Evolutionary conservation across 345 rosid genomes (phyloP).

Genomic region (Populus tremula): DNA sequence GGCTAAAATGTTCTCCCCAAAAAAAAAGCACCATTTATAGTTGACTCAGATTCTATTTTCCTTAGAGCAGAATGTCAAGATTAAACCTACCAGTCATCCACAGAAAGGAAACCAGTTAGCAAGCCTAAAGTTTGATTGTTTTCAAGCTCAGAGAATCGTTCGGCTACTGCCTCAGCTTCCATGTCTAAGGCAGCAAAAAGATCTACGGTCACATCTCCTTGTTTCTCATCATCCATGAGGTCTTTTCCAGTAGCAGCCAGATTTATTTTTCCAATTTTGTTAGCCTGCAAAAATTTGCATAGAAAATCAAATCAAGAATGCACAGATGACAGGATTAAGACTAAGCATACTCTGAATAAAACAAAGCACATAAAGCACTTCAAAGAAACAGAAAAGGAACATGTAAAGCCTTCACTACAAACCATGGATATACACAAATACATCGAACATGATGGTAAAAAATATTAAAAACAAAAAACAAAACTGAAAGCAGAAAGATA

Average conservation of each 20-base stretch:
- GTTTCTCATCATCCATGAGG: constrained; percentile 99
- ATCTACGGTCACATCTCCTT: constrained; percentile 89
- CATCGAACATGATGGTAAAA: not conserved
- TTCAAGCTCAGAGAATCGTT: constrained; percentile 72
- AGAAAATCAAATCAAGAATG: not conserved
- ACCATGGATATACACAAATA: constrained; percentile 4
- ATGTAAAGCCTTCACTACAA: constrained; percentile 1
- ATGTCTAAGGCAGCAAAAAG: constrained; percentile 84
- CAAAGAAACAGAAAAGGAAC: not conserved
- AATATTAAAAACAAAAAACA: not conserved
- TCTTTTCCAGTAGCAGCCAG: constrained; percentile 99
- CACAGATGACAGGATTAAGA: not conserved
- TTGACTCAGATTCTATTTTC: not conserved
- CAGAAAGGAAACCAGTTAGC: constrained; percentile 88
- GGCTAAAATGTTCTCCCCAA: not conserved
- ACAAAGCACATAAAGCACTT: not conserved
- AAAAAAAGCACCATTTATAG: not conserved
- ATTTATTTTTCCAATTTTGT: constrained; percentile 94
- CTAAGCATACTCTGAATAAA: not conserved
- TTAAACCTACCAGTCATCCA: constrained; percentile 82
- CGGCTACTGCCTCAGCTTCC: constrained; percentile 89
- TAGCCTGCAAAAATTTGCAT: constrained; percentile 54
- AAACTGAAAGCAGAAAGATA: not conserved
- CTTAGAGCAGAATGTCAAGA: constrained; percentile 1
- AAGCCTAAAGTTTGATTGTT: constrained; percentile 89